Conservation (phyloP, 2,329 filamentous ascomycete species). For the Penicillium brevicompactum region DNA sequence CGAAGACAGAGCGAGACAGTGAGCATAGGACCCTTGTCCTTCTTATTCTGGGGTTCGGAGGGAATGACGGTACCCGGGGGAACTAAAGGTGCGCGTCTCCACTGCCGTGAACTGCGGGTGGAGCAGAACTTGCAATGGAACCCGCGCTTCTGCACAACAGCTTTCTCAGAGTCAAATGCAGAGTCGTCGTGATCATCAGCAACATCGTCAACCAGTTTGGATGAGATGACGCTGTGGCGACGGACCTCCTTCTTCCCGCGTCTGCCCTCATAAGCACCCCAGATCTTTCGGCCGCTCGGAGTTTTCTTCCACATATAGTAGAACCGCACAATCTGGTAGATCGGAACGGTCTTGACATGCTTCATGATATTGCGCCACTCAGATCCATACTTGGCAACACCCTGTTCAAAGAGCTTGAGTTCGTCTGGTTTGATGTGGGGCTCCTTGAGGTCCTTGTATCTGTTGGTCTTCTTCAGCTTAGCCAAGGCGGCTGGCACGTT, state of each 20-base stretch:
- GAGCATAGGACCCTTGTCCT: constrained; percentile 73
- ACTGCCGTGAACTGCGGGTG: constrained; percentile 78
- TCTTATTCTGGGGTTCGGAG: constrained; percentile 64
- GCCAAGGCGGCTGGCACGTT: constrained; percentile 71
- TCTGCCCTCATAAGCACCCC: constrained; percentile 83
- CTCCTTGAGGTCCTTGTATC: constrained; percentile 75
- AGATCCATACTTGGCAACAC: constrained; percentile 84
- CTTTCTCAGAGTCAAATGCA: constrained; percentile 89
- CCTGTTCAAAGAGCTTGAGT: constrained; percentile 88
- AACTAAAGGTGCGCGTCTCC: constrained; percentile 83
- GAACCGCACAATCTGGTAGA: constrained; percentile 81
- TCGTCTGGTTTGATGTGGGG: constrained; percentile 78
- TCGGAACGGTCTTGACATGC: constrained; percentile 76
- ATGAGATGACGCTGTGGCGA: constrained; percentile 59
- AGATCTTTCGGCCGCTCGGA: constrained; percentile 78
- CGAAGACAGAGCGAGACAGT: constrained; percentile 84
- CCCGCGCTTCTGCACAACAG: constrained; percentile 71
- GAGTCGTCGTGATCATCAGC: constrained; percentile 93
- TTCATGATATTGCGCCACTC: constrained; percentile 81
- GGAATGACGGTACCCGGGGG: constrained; percentile 70
- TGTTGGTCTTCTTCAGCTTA: constrained; percentile 68
- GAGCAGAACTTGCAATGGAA: constrained; percentile 95
- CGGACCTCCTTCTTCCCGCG: constrained; percentile 88
- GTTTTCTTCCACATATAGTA: constrained; percentile 99
- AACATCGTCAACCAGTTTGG: constrained; percentile 84